These are phyloP conservation scores for Talaromyces piceae DNA, from an alignment of 2,329 filamentous ascomycete species.

Conservation along the genomic window DNA sequence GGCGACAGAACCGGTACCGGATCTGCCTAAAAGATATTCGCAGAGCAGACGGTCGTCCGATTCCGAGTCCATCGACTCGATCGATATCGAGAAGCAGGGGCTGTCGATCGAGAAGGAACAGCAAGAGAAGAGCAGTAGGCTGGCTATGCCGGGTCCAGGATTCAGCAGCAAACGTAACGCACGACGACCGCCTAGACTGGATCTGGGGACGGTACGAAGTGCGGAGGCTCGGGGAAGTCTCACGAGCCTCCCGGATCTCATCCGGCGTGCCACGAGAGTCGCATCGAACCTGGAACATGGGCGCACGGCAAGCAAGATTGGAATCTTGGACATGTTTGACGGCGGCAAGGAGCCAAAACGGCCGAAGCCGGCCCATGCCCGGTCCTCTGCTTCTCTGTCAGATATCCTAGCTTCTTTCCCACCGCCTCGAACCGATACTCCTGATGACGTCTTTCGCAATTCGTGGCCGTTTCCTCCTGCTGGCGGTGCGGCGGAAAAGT, in stretches of 20 bases:
- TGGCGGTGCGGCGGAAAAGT: constrained; percentile 17
- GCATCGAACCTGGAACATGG: constrained; percentile 85
- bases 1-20: background rate
- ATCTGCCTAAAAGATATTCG: background rate
- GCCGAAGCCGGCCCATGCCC: constrained; percentile 14
- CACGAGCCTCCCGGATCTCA: constrained; percentile 86
- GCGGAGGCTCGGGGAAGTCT: constrained; percentile 81
- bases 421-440: constrained; percentile 46
- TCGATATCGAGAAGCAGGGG: constrained; percentile 13
- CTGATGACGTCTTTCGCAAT: constrained; percentile 25
- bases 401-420: constrained; percentile 62
- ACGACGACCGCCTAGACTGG: constrained; percentile 60
- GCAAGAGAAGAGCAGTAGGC: constrained; percentile 16
- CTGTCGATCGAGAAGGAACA: constrained; percentile 16
- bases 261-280: constrained; percentile 75
- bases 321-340: constrained; percentile 43
- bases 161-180: constrained; percentile 35
- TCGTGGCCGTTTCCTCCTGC: constrained; percentile 35
- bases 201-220: constrained; percentile 73
- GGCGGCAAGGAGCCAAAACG: constrained; percentile 20
- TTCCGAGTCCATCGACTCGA: constrained; percentile 8
- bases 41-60: constrained; percentile 3
- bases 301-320: constrained; percentile 54
- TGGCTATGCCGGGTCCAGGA: constrained; percentile 24
- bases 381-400: constrained; percentile 49